Conservation (phyloP, 192 early-diverging fungal species). For the Phycomyces blakesleeanus region DNA sequence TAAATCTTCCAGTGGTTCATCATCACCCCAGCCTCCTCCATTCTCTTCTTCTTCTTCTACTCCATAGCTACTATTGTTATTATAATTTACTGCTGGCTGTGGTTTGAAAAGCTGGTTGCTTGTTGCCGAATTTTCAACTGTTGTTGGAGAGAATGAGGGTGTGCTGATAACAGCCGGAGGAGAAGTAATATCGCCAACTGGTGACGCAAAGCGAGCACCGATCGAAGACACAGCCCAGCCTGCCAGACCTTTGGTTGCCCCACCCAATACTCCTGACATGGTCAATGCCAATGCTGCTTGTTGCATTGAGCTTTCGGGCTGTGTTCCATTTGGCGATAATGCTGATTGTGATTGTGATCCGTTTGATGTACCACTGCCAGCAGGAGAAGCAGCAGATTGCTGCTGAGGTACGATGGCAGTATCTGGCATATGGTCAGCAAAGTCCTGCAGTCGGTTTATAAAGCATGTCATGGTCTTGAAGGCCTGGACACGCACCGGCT, state of each 20-base stretch:
- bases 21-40: neutral
- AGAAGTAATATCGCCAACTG: conserved; percentile 31
- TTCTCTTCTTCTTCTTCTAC: neutral
- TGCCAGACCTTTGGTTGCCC: conserved; percentile 68
- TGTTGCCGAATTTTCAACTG: too few relatives aligned
- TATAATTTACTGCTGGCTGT: neutral
- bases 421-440: conserved; percentile 69
- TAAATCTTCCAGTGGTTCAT: conserved; percentile 2
- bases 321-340: too few relatives aligned
- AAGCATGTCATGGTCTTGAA: conserved; percentile 70
- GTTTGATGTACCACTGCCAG: too few relatives aligned
- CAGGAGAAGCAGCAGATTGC: too few relatives aligned
- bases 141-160: neutral
- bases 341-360: too few relatives aligned
- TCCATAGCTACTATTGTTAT: neutral
- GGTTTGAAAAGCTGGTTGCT: too few relatives aligned
- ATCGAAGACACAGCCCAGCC: conserved; percentile 88
- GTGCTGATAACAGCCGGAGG: neutral
- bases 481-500: conserved; percentile 81
- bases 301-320: neutral
- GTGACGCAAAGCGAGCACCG: conserved; percentile 27
- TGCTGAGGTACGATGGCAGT: conserved; percentile 35
- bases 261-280: conserved; percentile 42
- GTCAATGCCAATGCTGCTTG: neutral
- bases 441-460: conserved; percentile 60